These are phyloP conservation scores for Pseudozyma sp. DNA, from an alignment of 1,284 basidiomycete genomes.

Conservation along the genomic window DNA sequence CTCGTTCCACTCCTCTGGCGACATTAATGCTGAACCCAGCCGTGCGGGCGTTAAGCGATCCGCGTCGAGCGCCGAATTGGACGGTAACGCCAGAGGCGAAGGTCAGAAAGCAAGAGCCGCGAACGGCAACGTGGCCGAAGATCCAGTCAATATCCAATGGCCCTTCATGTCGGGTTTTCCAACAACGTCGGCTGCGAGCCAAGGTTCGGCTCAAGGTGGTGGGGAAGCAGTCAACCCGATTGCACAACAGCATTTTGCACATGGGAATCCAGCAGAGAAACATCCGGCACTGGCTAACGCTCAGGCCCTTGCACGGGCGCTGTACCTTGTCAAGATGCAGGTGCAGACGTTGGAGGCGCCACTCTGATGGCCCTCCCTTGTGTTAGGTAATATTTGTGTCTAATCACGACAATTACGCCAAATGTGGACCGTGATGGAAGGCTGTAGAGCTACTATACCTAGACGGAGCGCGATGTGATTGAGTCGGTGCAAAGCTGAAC, in stretches of 20 bases:
- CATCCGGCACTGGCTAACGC: constrained; percentile 52
- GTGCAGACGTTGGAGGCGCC: constrained; percentile 32
- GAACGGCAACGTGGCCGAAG: constrained; percentile 12
- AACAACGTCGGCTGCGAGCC: constrained; percentile 10
- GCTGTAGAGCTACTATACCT: no score
- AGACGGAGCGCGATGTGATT: no score
- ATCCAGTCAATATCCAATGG: constrained; percentile 43
- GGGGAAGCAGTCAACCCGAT: constrained; percentile 18
- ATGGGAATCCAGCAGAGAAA: constrained; percentile 44
- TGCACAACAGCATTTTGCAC: constrained; percentile 28
- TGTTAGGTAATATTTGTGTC: background rate
- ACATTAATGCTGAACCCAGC: background rate
- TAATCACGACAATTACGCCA: no score
- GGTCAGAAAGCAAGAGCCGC: constrained; percentile 1
- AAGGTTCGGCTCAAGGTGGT: background rate
- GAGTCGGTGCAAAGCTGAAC: no score
- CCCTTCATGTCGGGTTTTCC: constrained; percentile 44
- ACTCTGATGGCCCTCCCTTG: constrained; percentile 7
- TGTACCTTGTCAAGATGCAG: constrained; percentile 52
- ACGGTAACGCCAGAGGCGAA: background rate
- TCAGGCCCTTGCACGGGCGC: constrained; percentile 38
- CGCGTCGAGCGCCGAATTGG: constrained; percentile 30
- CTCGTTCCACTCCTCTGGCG: constrained; percentile 33
- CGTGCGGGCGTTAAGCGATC: constrained; percentile 29
- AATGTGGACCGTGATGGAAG: no score